phyloP scores from a whole-genome alignment of 2,329 filamentous ascomycete species.

The Clonostachys rosea region DNA sequence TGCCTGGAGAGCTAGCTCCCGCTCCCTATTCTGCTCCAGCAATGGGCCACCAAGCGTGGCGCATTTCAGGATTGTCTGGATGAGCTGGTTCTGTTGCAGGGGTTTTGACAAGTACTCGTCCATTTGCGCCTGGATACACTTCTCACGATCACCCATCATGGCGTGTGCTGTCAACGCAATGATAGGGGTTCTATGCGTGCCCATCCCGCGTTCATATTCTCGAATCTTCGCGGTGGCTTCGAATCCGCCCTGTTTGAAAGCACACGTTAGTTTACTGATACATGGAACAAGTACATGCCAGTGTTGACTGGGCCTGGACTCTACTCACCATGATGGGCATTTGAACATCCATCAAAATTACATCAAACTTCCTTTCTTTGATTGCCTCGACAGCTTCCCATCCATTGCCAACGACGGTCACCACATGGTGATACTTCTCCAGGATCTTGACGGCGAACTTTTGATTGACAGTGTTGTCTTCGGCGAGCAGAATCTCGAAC shows the following conservation, averaged over 20 bases:
- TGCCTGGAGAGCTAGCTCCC: conserved; percentile 46
- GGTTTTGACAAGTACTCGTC: conserved; percentile 98
- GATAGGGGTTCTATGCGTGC: conserved; percentile 82
- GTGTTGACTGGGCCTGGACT: background rate
- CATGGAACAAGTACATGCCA: background rate
- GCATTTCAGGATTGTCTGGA: conserved; percentile 96
- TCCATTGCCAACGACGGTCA: conserved; percentile 92
- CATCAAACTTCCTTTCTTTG: conserved; percentile 88
- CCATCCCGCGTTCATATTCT: conserved; percentile 83
- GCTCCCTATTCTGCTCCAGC: conserved; percentile 69
- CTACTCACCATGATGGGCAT: conserved; percentile 93
- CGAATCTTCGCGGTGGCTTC: conserved; percentile 96
- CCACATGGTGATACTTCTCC: conserved; percentile 91
- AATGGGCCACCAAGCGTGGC: conserved; percentile 84
- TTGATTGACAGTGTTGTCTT: conserved; percentile 98
- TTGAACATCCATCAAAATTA: conserved; percentile 98
- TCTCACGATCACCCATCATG: conserved; percentile 97
- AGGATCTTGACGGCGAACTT: conserved; percentile 93
- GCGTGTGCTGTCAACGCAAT: conserved; percentile 96
- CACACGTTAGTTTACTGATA: conserved; percentile 24
- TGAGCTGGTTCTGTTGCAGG: conserved; percentile 92
- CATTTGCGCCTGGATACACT: conserved; percentile 98
- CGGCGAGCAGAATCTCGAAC: conserved; percentile 90
- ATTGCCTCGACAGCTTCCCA: conserved; percentile 90
- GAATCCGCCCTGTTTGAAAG: conserved; percentile 68